Evolutionary conservation across 805 yeast species (phyloP).

Genomic region (Saccharomyces eubayanus): DNA sequence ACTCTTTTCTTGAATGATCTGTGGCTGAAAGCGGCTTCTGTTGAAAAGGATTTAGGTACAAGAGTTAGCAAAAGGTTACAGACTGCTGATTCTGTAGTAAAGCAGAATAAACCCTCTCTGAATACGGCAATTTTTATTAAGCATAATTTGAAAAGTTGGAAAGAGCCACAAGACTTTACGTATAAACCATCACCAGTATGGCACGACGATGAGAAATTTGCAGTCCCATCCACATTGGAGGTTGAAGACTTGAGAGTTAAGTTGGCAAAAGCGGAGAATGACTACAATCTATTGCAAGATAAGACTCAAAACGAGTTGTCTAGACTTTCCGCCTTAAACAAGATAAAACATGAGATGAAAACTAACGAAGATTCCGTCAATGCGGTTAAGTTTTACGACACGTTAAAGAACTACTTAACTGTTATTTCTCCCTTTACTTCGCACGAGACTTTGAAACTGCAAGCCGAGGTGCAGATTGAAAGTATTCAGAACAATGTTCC

Average conservation of each 20-base stretch:
- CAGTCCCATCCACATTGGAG: slow-evolving; percentile 50
- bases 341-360: slow-evolving; percentile 33
- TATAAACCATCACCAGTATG: slow-evolving; percentile 87
- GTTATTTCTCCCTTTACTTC: slow-evolving; percentile 55
- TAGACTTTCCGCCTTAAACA: slow-evolving; percentile 25
- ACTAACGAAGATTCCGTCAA: slow-evolving; percentile 40
- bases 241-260: slow-evolving; percentile 46
- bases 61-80: slow-evolving; percentile 38
- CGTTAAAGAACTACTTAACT: slow-evolving; percentile 44
- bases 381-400: slow-evolving; percentile 29
- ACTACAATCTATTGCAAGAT: slow-evolving; percentile 23
- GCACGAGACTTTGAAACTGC: slow-evolving; percentile 66
- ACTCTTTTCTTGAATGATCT: slow-evolving; percentile 63
- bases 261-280: slow-evolving; percentile 37
- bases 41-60: slow-evolving; percentile 52
- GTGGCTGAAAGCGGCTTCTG: slow-evolving; percentile 48
- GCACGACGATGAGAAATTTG: slow-evolving; percentile 88
- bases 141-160: slow-evolving; percentile 72
- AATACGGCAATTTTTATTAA: slow-evolving; percentile 89
- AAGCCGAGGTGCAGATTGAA: slow-evolving; percentile 80
- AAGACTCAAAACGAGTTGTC: slow-evolving; percentile 27
- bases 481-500: slow-evolving; percentile 80
- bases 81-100: slow-evolving; percentile 46
- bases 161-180: slow-evolving; percentile 76
- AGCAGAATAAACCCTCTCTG: slow-evolving; percentile 60